Conservation (phyloP, 108 stramenopile genomes). For the Cylindrotheca fusiformis region DNA sequence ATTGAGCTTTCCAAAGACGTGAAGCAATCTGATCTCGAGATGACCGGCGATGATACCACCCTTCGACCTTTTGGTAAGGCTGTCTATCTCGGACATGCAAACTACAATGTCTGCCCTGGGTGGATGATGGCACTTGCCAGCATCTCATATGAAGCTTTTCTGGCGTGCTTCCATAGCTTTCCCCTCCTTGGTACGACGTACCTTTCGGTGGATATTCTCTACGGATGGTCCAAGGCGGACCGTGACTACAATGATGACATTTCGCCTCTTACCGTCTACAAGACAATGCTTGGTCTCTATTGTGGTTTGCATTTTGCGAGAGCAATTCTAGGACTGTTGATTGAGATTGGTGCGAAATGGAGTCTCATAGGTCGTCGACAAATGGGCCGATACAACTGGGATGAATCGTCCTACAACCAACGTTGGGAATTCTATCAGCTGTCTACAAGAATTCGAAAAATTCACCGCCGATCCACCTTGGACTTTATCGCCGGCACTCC, state of each 20-base stretch:
- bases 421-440: slow-evolving; percentile 62
- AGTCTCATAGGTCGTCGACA: slow-evolving; percentile 41
- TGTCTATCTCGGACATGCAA: slow-evolving; percentile 45
- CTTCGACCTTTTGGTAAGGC: slow-evolving; percentile 67
- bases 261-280: slow-evolving; percentile 21
- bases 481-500: slow-evolving; percentile 47
- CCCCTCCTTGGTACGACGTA: slow-evolving; percentile 41
- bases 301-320: slow-evolving; percentile 23
- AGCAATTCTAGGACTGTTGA: slow-evolving; percentile 24
- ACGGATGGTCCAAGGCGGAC: slow-evolving; percentile 25
- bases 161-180: slow-evolving; percentile 33
- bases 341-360: slow-evolving; percentile 59
- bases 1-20: slow-evolving; percentile 13
- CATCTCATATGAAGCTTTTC: slow-evolving; percentile 22
- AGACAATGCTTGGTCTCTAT: slow-evolving; percentile 20
- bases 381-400: slow-evolving; percentile 48
- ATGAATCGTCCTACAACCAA: slow-evolving; percentile 47
- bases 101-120: slow-evolving; percentile 51
- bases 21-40: slow-evolving; percentile 18
- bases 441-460: slow-evolving; percentile 24
- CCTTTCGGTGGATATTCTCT: slow-evolving; percentile 29
- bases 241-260: slow-evolving; percentile 26
- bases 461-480: slow-evolving; percentile 23
- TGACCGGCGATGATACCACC: slow-evolving; percentile 51
- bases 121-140: slow-evolving; percentile 36